Evolutionary conservation across 176 grass and related monocot species (phyloP), one percentile per base, ranked within the genome.

Genomic region (Musa schizocarpa): DNA sequence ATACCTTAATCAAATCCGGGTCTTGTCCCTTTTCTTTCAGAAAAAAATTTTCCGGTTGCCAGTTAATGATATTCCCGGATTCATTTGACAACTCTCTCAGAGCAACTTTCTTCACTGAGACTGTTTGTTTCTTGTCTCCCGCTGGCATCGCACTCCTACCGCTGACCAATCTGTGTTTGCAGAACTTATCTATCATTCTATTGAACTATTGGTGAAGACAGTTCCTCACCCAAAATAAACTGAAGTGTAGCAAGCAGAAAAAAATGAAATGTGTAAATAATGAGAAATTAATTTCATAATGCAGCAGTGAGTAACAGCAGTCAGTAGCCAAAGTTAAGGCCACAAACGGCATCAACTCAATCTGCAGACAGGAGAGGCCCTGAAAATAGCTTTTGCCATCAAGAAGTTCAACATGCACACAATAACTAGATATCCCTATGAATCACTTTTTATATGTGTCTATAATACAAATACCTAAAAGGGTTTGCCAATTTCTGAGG

Each of bases 101-200:
- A 74, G 89, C 87, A 59, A 83, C 84, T 64, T 91, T 98, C 61
- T 87, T 93, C 69, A 82, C 86, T 71, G 86, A 90, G 76, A 85
- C 77, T 21, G 79, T 74, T 23, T 83, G 76, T 17, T 82, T 86
- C 53, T 84, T 85, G 73, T 89, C 88, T 72, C 85, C 86, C 54
- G 83, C 71, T 78, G 88, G 78, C 88, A 91, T 86, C 76, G 65
- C 74, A 66, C 54, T 62, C 57, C 13, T 11, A 52, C 65, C 67
- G 62, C 58, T 74, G 52, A 76, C 29, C 52, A 68, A 52, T 63
- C 27, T 83, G 81, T 21, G 70, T 53, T 74, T 27, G 13, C 34
- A 51, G 19, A 76, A 76, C 19, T 62, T 53, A 59, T 61, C 73
- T 52, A 52, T 23, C 34, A 24, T 23, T 51, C 13, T 51, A 12